These are phyloP conservation scores for Chrysanthemum makinoi DNA, from an alignment of 129 eudicot species.

Conservation along the genomic window DNA sequence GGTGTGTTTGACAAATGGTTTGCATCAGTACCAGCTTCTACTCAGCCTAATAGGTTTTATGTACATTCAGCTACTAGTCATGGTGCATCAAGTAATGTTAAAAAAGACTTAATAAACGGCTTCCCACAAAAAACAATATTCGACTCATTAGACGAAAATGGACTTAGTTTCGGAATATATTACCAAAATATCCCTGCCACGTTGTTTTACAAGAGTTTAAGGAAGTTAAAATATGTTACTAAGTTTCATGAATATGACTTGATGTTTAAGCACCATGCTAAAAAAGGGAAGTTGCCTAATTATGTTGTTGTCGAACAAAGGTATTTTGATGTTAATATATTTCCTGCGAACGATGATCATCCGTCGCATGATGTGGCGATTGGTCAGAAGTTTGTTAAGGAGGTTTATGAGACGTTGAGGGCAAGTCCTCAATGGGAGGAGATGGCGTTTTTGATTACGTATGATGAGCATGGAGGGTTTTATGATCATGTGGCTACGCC, in stretches of 20 bases:
- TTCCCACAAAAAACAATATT: conserved; percentile 91
- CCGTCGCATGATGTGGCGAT: conserved; percentile 91
- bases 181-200: conserved; percentile 92
- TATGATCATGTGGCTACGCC: conserved; percentile 97
- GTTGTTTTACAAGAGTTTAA: conserved; percentile 61
- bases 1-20: conserved; percentile 88
- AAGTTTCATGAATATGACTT: conserved; percentile 65
- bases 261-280: conserved; percentile 69
- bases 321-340: conserved; percentile 61
- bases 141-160: conserved; percentile 80
- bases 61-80: conserved; percentile 91
- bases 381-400: conserved; percentile 95
- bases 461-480: conserved; percentile 98
- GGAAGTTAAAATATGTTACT: conserved; percentile 56
- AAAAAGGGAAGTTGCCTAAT: conserved; percentile 68
- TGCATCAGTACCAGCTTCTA: conserved; percentile 92
- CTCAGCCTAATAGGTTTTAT: conserved; percentile 90
- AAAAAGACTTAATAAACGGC: conserved; percentile 68
- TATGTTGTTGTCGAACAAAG: conserved; percentile 91
- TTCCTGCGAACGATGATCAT: conserved; percentile 94
- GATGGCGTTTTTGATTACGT: conserved; percentile 85
- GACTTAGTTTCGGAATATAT: conserved; percentile 71
- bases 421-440: conserved; percentile 92
- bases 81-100: conserved; percentile 92
- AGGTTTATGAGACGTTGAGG: conserved; percentile 86